Evolutionary conservation across 1,284 basidiomycete species (phyloP).

Genomic region (Cutaneotrichosporon dermatis): DNA sequence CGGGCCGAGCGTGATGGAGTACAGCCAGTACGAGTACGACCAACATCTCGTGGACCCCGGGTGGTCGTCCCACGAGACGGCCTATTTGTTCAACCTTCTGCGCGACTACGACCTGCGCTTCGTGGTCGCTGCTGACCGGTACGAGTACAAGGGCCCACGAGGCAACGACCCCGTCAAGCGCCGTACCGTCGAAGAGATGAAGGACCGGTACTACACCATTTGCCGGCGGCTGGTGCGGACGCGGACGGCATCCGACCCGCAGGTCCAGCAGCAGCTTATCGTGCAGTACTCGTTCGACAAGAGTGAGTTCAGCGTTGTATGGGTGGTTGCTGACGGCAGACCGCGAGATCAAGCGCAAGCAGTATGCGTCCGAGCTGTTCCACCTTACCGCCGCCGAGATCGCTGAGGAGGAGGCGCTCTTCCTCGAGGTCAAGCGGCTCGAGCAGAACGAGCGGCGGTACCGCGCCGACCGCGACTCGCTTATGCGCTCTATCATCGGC

Average conservation of each 20-base stretch:
- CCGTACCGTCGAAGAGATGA: slow-evolving; percentile 81
- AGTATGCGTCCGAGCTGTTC: slow-evolving; percentile 79
- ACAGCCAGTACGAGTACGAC: slow-evolving; percentile 88
- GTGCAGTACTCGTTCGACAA: slow-evolving; percentile 76
- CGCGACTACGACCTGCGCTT: slow-evolving; percentile 84
- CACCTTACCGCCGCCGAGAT: slow-evolving; percentile 82
- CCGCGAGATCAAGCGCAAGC: slow-evolving; percentile 82
- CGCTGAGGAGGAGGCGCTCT: slow-evolving; percentile 92
- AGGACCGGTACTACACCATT: slow-evolving; percentile 89
- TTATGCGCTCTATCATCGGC: slow-evolving; percentile 76
- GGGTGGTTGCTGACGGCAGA: slow-evolving; percentile 52
- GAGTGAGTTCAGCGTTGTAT: slow-evolving; percentile 51
- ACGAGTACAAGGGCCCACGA: slow-evolving; percentile 56
- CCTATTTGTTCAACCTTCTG: slow-evolving; percentile 81
- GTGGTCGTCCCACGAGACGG: slow-evolving; percentile 93
- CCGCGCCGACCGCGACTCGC: slow-evolving; percentile 81
- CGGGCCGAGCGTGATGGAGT: slow-evolving; percentile 63
- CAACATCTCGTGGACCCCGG: slow-evolving; percentile 70
- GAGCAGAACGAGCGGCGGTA: slow-evolving; percentile 90
- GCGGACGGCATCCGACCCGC: slow-evolving; percentile 72
- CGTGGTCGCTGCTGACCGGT: slow-evolving; percentile 86
- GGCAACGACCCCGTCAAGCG: slow-evolving; percentile 34
- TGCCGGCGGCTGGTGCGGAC: slow-evolving; percentile 82
- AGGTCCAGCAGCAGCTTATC: slow-evolving; percentile 63
- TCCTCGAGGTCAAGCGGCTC: slow-evolving; percentile 86